phyloP scores from a whole-genome alignment of 352 stramenopile species.

The Globisporangium spiculum region DNA sequence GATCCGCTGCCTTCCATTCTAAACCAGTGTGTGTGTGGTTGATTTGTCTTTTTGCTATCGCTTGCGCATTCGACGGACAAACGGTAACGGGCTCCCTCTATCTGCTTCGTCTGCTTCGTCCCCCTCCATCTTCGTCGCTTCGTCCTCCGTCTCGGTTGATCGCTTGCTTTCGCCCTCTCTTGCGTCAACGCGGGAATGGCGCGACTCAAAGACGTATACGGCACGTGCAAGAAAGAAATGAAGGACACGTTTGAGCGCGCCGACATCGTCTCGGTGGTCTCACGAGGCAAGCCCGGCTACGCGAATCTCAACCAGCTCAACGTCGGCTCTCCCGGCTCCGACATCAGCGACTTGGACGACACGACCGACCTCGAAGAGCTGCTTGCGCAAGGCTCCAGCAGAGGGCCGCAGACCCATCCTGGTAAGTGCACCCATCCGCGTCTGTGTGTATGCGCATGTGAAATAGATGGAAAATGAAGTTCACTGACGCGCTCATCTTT shows the following conservation, averaged over 20 bases:
- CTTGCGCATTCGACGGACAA: slow-evolving; percentile 6
- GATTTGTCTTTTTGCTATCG: slow-evolving; percentile 12
- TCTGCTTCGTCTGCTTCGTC: background rate
- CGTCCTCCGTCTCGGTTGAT: slow-evolving; percentile 3
- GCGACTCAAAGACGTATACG: slow-evolving; percentile 77
- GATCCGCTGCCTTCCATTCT: slow-evolving; percentile 6
- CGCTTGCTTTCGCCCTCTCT: background rate
- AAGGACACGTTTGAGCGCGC: slow-evolving; percentile 61
- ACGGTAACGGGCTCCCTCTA: background rate
- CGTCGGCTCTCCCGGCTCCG: slow-evolving; percentile 66
- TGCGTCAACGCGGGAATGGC: slow-evolving; percentile 31
- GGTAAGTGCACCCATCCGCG: slow-evolving; percentile 21
- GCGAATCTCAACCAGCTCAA: slow-evolving; percentile 84
- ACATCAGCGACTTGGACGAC: slow-evolving; percentile 79
- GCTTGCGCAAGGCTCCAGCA: slow-evolving; percentile 65
- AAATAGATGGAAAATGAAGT: background rate
- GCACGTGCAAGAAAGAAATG: slow-evolving; percentile 78
- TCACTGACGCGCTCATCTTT: background rate
- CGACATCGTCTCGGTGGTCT: slow-evolving; percentile 68
- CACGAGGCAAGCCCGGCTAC: slow-evolving; percentile 69
- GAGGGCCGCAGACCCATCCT: slow-evolving; percentile 70
- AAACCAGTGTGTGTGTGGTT: slow-evolving; percentile 13
- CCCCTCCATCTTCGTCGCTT: background rate
- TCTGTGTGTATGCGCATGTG: background rate
- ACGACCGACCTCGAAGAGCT: slow-evolving; percentile 78